These are phyloP conservation scores for Chrysoporthe deuterocubensis DNA, from an alignment of 2,329 filamentous ascomycete species.

Conservation along the genomic window DNA sequence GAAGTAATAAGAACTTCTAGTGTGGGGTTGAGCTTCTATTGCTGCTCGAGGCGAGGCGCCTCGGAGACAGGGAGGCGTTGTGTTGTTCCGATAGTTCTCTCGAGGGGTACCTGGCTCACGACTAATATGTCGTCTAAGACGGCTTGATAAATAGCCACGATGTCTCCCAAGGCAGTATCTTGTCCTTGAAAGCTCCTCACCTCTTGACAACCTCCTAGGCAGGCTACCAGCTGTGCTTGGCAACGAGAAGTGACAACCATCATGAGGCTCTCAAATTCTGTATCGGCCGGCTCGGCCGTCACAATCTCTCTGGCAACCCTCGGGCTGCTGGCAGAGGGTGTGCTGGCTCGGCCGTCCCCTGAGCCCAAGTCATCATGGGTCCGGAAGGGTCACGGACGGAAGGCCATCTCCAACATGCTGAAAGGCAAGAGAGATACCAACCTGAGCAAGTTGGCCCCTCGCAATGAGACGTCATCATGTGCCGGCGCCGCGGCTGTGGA, in stretches of 20 bases:
- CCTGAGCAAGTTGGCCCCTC: not conserved
- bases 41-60: not conserved
- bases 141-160: not conserved
- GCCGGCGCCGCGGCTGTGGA: conserved; percentile 28
- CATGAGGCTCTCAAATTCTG: conserved; percentile 15
- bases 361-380: conserved; percentile 35
- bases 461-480: conserved; percentile 28
- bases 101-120: not conserved
- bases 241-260: not conserved
- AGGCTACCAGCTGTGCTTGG: not conserved
- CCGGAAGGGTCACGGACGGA: conserved; percentile 33
- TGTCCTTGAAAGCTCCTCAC: not conserved
- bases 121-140: not conserved
- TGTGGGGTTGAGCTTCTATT: not conserved
- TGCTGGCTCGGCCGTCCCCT: conserved; percentile 32
- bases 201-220: not conserved
- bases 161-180: not conserved
- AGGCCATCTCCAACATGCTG: conserved; percentile 34
- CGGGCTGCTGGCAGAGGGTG: conserved; percentile 32
- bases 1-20: not conserved
- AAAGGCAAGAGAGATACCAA: conserved; percentile 30
- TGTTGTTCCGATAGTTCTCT: not conserved
- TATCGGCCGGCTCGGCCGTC: conserved; percentile 13
- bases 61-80: not conserved
- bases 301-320: conserved; percentile 20